Percentiles rank a stretch among this genome's conserved stretches.
Evolutionary conservation across 2,329 filamentous ascomycete genomes (phyloP).

Genomic region (Bipolaris sorokiniana): DNA sequence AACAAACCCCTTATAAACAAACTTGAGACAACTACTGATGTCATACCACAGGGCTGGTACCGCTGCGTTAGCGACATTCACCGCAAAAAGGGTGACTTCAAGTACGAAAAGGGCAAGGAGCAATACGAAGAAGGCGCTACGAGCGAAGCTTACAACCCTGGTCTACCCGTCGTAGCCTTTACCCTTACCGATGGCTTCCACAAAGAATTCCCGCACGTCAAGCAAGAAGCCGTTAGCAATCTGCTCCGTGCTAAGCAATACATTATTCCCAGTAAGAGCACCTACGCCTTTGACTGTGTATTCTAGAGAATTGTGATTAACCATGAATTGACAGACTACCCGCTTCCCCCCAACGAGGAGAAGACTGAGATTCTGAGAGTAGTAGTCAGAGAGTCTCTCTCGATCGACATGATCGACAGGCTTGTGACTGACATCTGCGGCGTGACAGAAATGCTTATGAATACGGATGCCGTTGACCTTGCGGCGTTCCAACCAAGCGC

Average conservation of each 20-base stretch:
- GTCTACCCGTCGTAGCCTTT: conserved; percentile 73
- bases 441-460: conserved; percentile 67
- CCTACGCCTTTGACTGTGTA: background rate
- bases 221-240: conserved; percentile 68
- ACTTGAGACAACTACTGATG: background rate
- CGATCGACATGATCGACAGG: conserved; percentile 69
- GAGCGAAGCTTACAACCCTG: conserved; percentile 65
- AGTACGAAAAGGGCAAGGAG: conserved; percentile 52
- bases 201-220: conserved; percentile 65
- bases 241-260: conserved; percentile 70
- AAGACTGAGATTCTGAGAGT: conserved; percentile 70
- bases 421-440: conserved; percentile 66
- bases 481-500: conserved; percentile 53
- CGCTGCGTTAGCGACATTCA: conserved; percentile 66
- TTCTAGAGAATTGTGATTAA: conserved; percentile 17
- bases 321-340: conserved; percentile 59
- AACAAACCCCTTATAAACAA: background rate
- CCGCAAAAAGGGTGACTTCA: conserved; percentile 58
- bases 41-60: conserved; percentile 61
- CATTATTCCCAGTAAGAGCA: conserved; percentile 66
- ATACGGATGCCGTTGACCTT: conserved; percentile 60
- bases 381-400: conserved; percentile 71
- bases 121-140: conserved; percentile 57
- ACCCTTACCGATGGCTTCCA: conserved; percentile 65
- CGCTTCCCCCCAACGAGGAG: conserved; percentile 66